Evolutionary conservation across 306 rosid species (phyloP), one percentile per base, ranked within the genome.

Genomic region (Parietaria judaica): DNA sequence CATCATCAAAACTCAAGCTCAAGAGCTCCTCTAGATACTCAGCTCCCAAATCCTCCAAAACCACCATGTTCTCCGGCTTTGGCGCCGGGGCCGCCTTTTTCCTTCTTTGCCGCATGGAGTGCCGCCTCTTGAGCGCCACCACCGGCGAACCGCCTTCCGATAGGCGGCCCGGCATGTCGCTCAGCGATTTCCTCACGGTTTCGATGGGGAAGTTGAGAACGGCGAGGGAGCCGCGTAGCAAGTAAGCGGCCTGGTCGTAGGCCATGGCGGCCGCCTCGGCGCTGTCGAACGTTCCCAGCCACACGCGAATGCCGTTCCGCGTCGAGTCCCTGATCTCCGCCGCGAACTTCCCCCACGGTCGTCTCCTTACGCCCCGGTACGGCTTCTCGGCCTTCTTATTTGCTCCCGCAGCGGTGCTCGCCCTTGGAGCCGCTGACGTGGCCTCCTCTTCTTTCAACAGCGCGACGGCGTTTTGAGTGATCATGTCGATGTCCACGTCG

Each of bases 291-390:
- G 98, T 92, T 0, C 98, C 98, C 4, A 92, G 85, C 98, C 98
- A 92, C 13, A 92, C 98, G 56, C 98, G 43, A 23, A 82, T 79
- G 0, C 98, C 98, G 0, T 82, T 78, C 64, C 96, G 71, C 0
- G 96, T 92, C 0, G 98, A 92, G 60, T 92, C 98, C 12, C 98
- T 82, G 52, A 92, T 92, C 53, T 92, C 98, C 0, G 98, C 98
- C 0, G 98, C 98, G 11, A 70, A 92, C 31, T 92, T 92, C 3
- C 98, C 98, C 98, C 98, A 92, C 0, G 98, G 98, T 81, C 98
- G 54, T 57, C 85, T 71, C 50, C 98, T 75, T 13, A 92, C 98
- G 4, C 98, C 98, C 74, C 80, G 58, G 16, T 61, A 81, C 3
- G 75, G 17, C 58, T 72, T 77, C 11, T 62, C 55, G 7, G 47